These are phyloP conservation scores for Tulasnella sp. DNA, from an alignment of 768 basidiomycete genomes.

Conservation along the genomic window DNA sequence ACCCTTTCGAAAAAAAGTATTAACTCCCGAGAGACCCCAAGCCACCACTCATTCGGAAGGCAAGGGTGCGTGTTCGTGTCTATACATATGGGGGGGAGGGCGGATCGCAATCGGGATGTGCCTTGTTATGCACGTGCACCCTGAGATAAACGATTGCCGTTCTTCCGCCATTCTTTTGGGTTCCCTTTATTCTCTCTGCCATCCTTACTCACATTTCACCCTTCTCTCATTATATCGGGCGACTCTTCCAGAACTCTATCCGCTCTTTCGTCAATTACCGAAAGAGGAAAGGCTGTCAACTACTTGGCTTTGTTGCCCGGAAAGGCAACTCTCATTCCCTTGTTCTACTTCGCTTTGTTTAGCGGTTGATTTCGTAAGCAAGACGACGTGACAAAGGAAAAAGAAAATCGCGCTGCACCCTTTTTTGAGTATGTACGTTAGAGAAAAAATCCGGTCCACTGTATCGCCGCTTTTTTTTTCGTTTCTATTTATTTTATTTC, in stretches of 20 bases:
- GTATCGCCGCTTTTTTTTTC: not conserved
- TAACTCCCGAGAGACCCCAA: not conserved
- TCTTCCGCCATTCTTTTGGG: not conserved
- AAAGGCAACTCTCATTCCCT: not conserved
- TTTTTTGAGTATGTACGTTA: too few relatives aligned
- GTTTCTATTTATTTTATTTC: not conserved
- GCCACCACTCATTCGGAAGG: not conserved
- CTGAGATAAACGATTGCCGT: conserved; percentile 1
- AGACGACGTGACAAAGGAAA: too few relatives aligned
- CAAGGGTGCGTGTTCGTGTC: too few relatives aligned
- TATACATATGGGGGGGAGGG: not conserved
- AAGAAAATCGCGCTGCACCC: too few relatives aligned
- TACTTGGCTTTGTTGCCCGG: not conserved
- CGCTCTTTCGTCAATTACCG: not conserved
- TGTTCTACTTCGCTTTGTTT: not conserved
- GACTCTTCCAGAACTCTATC: not conserved
- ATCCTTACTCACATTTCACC: not conserved
- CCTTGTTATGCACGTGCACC: not conserved
- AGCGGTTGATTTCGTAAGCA: not conserved
- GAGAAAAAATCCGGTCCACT: not conserved
- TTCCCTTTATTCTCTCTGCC: not conserved
- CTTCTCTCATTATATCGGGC: not conserved
- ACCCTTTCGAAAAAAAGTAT: not conserved
- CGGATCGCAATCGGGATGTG: not conserved
- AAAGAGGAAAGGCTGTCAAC: not conserved